Evolutionary conservation across 2,329 filamentous ascomycete species (phyloP), one percentile per base, ranked within the genome.

Genomic region (Aureobasidium sp.): DNA sequence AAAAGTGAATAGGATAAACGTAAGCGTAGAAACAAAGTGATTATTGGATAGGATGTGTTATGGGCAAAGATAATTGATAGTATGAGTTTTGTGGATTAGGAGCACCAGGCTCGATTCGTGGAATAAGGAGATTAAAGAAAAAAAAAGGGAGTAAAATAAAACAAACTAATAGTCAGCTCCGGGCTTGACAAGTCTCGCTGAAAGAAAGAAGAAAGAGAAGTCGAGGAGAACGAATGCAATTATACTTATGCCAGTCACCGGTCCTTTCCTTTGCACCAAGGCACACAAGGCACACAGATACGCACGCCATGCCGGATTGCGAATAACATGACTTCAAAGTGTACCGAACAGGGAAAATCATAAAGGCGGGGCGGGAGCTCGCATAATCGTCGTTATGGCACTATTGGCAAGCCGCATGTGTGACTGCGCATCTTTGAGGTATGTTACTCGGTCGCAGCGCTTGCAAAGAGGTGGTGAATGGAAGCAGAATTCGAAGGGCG

Each of bases 181-280:
- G 68, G 69, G 73, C 69, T 78, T 78, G 73, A 79, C 76, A 78
- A 70, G 75, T 57, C 78, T 80, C 79, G 78, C 78, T 80, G 76
- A 74, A 77, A 75, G 57, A 55, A 75, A 58, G 55, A 63, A 77
- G 70, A 72, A 69, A 65, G 68, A 69, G 69, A 62, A 48, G 17
- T 57, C 36, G 15, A 57, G 57, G 63, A 66, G 62, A 64, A 68
- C 65, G 65, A 15, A 63, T 29, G 59, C 23, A 32, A 51, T 36
- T 64, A 64, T 65, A 64, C 63, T 64, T 62, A 65, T 66, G 64
- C 56, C 41, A 42, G 20, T 44, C 39, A 27, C 42, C 56, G 36
- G 47, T 15, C 39, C 41, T 44, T 37, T 2, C 2, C 27, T 29
- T 44, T 27, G 36, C 53, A 57, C 53, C 52, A 46, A 57, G 41